phyloP scores from a whole-genome alignment of 1,284 basidiomycete species.

The Trichosporon coremiiforme region DNA sequence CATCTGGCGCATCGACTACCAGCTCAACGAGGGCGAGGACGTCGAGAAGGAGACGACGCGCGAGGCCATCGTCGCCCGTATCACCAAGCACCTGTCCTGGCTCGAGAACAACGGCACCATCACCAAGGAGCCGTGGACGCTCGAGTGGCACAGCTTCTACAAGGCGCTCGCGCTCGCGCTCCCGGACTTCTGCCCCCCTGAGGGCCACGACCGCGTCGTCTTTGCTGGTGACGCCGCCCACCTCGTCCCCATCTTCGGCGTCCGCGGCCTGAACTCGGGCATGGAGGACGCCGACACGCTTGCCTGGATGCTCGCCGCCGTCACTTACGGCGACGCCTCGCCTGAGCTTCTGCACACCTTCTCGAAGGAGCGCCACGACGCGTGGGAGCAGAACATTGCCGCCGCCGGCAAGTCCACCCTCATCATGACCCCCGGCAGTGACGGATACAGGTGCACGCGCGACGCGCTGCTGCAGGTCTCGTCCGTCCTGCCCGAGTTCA shows the following conservation, averaged over 20 bases:
- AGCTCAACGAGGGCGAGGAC: conserved; percentile 28
- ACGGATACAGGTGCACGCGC: conserved; percentile 31
- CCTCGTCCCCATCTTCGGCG: conserved; percentile 33
- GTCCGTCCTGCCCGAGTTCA: conserved; percentile 29
- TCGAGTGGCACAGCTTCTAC: conserved; percentile 34
- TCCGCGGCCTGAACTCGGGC: conserved; percentile 31
- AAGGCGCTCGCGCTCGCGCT: conserved; percentile 33
- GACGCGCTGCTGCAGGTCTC: conserved; percentile 31
- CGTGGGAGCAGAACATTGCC: conserved; percentile 33
- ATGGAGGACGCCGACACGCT: conserved; percentile 34
- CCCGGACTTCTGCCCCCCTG: conserved; percentile 14
- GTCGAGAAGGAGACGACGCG: conserved; percentile 27
- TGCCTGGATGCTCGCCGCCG: conserved; percentile 31
- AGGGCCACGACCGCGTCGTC: conserved; percentile 25
- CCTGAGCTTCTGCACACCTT: conserved; percentile 27
- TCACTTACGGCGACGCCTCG: conserved; percentile 26
- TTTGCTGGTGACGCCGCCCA: conserved; percentile 33
- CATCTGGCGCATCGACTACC: conserved; percentile 36
- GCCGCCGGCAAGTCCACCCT: conserved; percentile 30
- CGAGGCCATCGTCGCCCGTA: conserved; percentile 27
- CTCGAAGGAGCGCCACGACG: conserved; percentile 31
- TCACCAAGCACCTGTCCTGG: conserved; percentile 33
- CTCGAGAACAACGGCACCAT: conserved; percentile 35
- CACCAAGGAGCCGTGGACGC: conserved; percentile 33
- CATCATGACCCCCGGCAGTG: conserved; percentile 33